phyloP scores from a whole-genome alignment of 768 basidiomycete species.

The Suillus tomentosus region DNA sequence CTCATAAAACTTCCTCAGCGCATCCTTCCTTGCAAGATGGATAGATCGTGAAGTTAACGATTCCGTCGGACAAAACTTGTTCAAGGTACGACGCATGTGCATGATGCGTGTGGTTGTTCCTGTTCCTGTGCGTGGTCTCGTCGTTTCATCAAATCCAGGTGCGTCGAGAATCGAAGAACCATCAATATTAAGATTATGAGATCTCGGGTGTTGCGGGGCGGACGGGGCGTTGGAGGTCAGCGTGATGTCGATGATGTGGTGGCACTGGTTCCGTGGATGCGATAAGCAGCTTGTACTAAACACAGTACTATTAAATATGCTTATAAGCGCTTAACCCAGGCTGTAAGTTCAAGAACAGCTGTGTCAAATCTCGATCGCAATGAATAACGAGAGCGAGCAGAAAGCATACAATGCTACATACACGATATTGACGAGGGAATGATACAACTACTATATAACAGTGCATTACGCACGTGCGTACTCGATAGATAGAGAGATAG shows the following conservation, averaged over 20 bases:
- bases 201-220: neutral
- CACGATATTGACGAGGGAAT: neutral
- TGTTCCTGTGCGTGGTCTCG: neutral
- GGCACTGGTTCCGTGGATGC: neutral
- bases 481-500: neutral
- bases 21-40: constrained; percentile 21
- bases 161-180: neutral
- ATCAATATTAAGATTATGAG: neutral
- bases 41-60: constrained; percentile 14
- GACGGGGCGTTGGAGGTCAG: neutral
- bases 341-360: too few species aligned
- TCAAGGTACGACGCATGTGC: constrained; percentile 3
- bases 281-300: neutral
- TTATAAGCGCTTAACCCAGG: too few species aligned
- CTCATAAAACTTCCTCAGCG: constrained; percentile 23
- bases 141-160: neutral
- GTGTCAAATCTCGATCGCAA: too few species aligned
- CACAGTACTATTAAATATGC: too few species aligned
- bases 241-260: neutral
- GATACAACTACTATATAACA: constrained; percentile 5
- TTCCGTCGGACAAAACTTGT: constrained; percentile 8
- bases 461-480: constrained; percentile 6
- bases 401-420: constrained; percentile 3
- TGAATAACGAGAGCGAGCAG: neutral
- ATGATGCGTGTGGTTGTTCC: neutral